Percentiles rank a stretch among this genome's conserved stretches.
Evolutionary conservation across 2,329 filamentous ascomycete genomes (phyloP).

Genomic region (Pseudogymnoascus sp.): DNA sequence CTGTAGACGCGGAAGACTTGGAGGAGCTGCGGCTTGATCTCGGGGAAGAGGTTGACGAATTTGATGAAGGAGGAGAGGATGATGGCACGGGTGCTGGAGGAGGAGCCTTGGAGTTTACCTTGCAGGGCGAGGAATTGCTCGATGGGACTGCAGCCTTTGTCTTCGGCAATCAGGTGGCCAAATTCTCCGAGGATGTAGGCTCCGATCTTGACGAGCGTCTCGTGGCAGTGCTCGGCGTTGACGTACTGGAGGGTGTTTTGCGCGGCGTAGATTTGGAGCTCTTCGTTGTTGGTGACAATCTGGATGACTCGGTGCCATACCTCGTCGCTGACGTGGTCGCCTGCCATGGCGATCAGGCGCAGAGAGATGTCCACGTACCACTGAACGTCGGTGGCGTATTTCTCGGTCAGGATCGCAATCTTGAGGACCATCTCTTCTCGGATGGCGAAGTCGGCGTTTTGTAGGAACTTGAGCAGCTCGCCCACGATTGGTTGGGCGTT

Average conservation of each 20-base stretch:
- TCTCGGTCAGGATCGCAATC: constrained; percentile 95
- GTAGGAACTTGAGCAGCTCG: constrained; percentile 87
- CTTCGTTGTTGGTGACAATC: constrained; percentile 98
- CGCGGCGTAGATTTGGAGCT: constrained; percentile 91
- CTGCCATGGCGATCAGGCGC: constrained; percentile 88
- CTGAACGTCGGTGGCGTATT: constrained; percentile 95
- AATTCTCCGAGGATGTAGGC: constrained; percentile 95
- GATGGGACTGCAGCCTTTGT: constrained; percentile 84
- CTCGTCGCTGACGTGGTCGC: constrained; percentile 97
- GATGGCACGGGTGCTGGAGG: constrained; percentile 84
- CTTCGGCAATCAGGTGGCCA: constrained; percentile 91
- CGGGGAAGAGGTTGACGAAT: constrained; percentile 95
- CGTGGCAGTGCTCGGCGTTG: constrained; percentile 88
- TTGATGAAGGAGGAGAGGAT: constrained; percentile 94
- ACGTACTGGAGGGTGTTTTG: constrained; percentile 89
- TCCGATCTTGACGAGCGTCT: constrained; percentile 95
- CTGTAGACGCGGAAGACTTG: constrained; percentile 88
- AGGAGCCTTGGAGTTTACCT: constrained; percentile 79
- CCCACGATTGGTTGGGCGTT: constrained; percentile 91
- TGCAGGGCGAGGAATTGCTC: constrained; percentile 94
- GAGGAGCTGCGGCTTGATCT: constrained; percentile 92
- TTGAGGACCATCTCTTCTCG: constrained; percentile 99
- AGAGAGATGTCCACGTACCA: constrained; percentile 99
- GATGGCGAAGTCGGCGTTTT: constrained; percentile 95
- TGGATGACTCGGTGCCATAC: constrained; percentile 99